Percentiles rank a stretch among this genome's conserved stretches.
phyloP scores from a whole-genome alignment of 306 rosid genomes.

The Sophora flavescens region DNA sequence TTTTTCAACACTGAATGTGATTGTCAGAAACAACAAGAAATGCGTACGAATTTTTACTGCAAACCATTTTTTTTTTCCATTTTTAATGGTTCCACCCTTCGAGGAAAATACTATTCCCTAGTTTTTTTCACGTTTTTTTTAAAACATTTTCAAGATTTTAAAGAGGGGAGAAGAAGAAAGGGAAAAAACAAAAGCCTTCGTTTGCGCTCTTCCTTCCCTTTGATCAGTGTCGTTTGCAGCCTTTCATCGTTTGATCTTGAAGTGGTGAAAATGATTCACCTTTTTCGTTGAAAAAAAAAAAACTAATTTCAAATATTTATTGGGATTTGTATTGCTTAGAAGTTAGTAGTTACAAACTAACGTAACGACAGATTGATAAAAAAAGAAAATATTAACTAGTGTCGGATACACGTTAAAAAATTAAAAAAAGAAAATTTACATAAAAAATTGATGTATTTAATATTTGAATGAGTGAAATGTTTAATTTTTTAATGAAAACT shows the following conservation, averaged over 20 bases:
- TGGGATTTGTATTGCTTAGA: conserved; percentile 36
- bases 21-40: neutral
- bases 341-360: neutral
- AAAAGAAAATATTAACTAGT: no score
- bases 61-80: neutral
- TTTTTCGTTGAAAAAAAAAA: neutral
- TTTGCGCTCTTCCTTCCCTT: neutral
- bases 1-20: no score
- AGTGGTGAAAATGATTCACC: conserved; percentile 3
- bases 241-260: conserved; percentile 17
- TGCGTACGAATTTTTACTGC: neutral
- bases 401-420: no score
- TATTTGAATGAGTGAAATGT: no score
- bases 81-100: neutral
- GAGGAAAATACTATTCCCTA: neutral
- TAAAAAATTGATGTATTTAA: no score
- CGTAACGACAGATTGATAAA: no score
- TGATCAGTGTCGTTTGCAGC: conserved; percentile 4
- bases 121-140: no score
- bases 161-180: neutral
- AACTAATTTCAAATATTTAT: neutral
- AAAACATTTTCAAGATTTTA: no score
- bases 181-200: neutral
- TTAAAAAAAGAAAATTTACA: no score
- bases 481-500: no score